Base-by-base conservation (phyloP, 306 rosid genomes). In the Sechiopsis laciniata region DNA sequence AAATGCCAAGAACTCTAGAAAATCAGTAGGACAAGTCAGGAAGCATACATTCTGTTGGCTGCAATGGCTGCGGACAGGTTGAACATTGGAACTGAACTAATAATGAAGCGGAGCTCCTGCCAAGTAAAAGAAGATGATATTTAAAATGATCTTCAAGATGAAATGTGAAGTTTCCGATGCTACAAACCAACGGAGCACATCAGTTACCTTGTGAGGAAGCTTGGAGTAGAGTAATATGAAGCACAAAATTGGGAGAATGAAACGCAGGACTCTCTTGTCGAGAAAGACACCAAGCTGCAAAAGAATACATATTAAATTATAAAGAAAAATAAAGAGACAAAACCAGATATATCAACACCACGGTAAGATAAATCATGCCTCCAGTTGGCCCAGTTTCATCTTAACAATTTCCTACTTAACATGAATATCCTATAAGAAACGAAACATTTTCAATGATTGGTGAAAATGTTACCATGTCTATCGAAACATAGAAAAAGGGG, bases 41-140 rank as follows among this genome's bases (percentile, higher is more conserved):
- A 66, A 37, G 72, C 29, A 68, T 81, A 90, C 98, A 93, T 90
- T 90, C 98, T 84, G 71, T 50, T 83, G 21, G 89, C 90, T 74
- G 94, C 91, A 81, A 90, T 29, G 77, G 98, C 89, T 21, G 98
- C 97, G 77, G 98, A 90, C 76, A 93, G 78, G 82, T 93, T 93
- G 85, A 93, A 90, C 58, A 93, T 80, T 82, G 98, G 98, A 82
- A 88, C 86, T 37, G 97, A 83, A 79, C 87, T 85, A 58, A 93
- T 77, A 13, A 93, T 93, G 79, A 93, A 93, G 51, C 97, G 97
- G 61, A 93, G 94, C 87, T 93, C 98, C 98, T 93, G 96, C 84
- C 84, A 71, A 69, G 82, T 75, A 59, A 80, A 67, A 60, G 9
- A 70, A 76, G 40, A 62, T 40, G 37, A 37, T 46, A 68, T 48